Evolutionary conservation across 164 flowering plant genomes (phyloP), one percentile per base, ranked within the genome.

Genomic region (Sedum album): DNA sequence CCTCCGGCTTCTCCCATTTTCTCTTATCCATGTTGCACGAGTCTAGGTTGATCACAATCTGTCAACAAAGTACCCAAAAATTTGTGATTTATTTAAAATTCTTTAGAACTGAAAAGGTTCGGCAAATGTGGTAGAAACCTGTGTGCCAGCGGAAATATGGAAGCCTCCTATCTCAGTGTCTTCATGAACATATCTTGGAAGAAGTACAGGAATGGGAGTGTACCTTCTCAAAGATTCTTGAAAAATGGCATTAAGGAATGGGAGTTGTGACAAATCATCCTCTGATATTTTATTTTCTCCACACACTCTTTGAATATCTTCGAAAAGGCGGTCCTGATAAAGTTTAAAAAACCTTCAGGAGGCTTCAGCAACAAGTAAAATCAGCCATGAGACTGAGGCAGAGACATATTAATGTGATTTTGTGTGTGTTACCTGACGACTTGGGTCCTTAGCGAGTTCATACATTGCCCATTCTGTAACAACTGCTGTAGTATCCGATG

Each of bases 221-320:
- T n/a, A n/a, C n/a, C n/a, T n/a, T n/a, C n/a, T n/a, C n/a, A 94
- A 66, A 35, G 97, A 91, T 75, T 92, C 97, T 80, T 92, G 96
- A 77, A 93, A 93, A 55, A 93, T 73, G 66, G 89, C 93, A 69
- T 28, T 69, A 46, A 95, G 66, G 73, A 70, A 48, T 86, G 77
- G 23, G n/a, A n/a, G n/a, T n/a, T n/a, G n/a, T n/a, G n/a, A n/a
- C n/a, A n/a, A n/a, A n/a, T n/a, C n/a, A n/a, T 88, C 94, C 81
- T 92, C 97, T 1, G 76, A 78, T 20, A 90, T 5, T 74, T 73
- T 85, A 6, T 83, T 70, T 20, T 75, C 63, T 9, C 94, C 93
- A 72, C 97, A 95, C 23, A 88, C 79, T 14, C 55, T 72, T 70
- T 67, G 63, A 66, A 95, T 83, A 66, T 87, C 94, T 15, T 31